Evolutionary conservation across 768 basidiomycete species (phyloP).

Genomic region (Clathrus columnatus): DNA sequence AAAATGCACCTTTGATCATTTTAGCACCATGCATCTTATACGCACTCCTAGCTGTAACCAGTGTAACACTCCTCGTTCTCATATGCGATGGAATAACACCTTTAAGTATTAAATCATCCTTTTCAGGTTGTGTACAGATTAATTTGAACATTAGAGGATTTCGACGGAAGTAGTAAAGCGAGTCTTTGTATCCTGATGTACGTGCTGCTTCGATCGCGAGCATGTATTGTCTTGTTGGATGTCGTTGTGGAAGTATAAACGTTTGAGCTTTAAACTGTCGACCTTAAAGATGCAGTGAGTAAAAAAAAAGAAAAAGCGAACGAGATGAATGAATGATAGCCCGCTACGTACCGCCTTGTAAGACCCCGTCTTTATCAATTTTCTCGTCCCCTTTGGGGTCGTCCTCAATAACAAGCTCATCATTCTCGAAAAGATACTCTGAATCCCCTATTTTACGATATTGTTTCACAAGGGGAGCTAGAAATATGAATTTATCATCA

Average conservation of each 20-base stretch:
- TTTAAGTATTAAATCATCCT: slow-evolving; percentile 82
- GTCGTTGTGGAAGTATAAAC: slow-evolving; percentile 77
- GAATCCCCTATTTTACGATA: slow-evolving; percentile 68
- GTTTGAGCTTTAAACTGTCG: slow-evolving; percentile 84
- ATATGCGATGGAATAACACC: slow-evolving; percentile 87
- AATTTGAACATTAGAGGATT: slow-evolving; percentile 88
- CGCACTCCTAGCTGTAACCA: slow-evolving; percentile 85
- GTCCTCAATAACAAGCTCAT: slow-evolving; percentile 79
- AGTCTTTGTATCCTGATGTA: slow-evolving; percentile 92
- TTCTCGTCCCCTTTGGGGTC: slow-evolving; percentile 87
- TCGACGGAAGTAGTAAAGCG: slow-evolving; percentile 94
- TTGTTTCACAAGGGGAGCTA: slow-evolving; percentile 28
- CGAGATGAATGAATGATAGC: slow-evolving; percentile 3
- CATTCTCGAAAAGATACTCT: slow-evolving; percentile 72
- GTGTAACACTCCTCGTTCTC: slow-evolving; percentile 84
- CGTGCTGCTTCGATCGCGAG: slow-evolving; percentile 97
- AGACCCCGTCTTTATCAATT: slow-evolving; percentile 75
- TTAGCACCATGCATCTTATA: slow-evolving; percentile 93
- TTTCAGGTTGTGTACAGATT: slow-evolving; percentile 81
- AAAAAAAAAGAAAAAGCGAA: slow-evolving; percentile 9
- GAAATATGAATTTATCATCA: neutral
- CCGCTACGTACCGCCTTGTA: slow-evolving; percentile 67
- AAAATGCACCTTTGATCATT: slow-evolving; percentile 65
- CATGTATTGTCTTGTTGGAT: slow-evolving; percentile 82
- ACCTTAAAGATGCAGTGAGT: slow-evolving; percentile 38